Base-by-base conservation (phyloP, 2,329 filamentous ascomycete species). In the Paecilomyces variotii region DNA sequence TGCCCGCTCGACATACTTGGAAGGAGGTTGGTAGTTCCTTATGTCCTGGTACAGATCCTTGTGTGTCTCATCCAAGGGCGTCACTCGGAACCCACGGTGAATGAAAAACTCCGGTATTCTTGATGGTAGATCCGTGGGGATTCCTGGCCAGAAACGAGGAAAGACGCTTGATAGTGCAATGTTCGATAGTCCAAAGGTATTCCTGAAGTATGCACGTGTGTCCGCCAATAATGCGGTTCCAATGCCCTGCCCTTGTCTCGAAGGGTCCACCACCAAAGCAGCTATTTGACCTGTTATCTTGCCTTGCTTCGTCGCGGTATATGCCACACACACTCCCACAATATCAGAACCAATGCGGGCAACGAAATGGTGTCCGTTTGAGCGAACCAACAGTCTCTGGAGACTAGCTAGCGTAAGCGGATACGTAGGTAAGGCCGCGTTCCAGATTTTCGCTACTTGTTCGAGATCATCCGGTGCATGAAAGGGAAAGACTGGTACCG, bases 121-220 rank as follows among this genome's bases (percentile, higher is more conserved):
- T 49, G 68, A 61, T 4, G 72, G 63, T 32, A 79, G 64, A 54
- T 77, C 73, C 1, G 66, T 64, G 2, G 76, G 77, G 2, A 79
- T 69, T 2, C 74, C 75, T 4, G 77, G 77, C 74, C 76, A 80
- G 60, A 80, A 75, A n/a, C 78, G 68, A 32, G 78, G 78, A 50
- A 77, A 76, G 2, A 65, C 62, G 54, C 67, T 70, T 28, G 67
- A 67, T 27, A 72, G 60, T 4, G 68, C 63, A n/a, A 69, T 54
- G 1, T 56, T 62, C 50, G 63, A 62, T 6, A 72, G 56, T 5
- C 64, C 64, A 53, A 66, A 65, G 3, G 68, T 61, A 11, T 62
- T 64, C 14, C 63, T 59, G 53, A 72, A 65, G 56, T 64, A 70
- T 12, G 68, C 62, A 1, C 67, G 65, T 0, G 65, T 65, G 57